These are phyloP conservation scores for Pseudogymnoascus sp. DNA, from an alignment of 2,329 filamentous ascomycete species.

Conservation along the genomic window DNA sequence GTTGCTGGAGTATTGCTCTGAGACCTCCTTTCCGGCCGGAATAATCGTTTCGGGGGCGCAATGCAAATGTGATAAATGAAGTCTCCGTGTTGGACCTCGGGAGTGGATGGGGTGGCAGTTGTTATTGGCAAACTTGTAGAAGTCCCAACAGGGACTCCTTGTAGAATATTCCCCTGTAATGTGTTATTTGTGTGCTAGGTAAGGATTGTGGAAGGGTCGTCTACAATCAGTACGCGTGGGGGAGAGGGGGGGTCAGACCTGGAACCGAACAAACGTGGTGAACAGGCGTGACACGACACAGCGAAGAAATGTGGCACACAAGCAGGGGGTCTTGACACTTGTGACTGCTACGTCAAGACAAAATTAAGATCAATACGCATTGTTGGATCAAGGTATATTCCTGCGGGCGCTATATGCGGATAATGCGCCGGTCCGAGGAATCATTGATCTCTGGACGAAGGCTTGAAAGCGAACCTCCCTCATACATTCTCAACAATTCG, in stretches of 20 bases:
- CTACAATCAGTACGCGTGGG: neutral
- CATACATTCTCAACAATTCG: neutral
- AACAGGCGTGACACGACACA: neutral
- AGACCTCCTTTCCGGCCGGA: neutral
- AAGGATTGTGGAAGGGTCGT: neutral
- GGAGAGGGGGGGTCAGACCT: neutral
- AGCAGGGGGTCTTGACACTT: neutral
- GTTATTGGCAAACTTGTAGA: neutral
- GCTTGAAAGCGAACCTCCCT: neutral
- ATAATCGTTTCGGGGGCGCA: neutral
- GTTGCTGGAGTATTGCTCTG: neutral
- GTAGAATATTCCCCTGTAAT: neutral
- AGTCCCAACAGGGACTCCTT: neutral
- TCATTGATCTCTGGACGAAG: neutral
- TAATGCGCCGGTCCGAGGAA: neutral
- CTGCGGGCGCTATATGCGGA: neutral
- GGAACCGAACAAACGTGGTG: conserved; percentile 3
- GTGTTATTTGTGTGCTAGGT: neutral
- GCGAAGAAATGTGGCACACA: neutral
- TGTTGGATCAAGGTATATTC: neutral
- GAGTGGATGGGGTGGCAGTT: neutral
- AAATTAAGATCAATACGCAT: neutral
- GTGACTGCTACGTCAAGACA: neutral
- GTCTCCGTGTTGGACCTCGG: neutral
- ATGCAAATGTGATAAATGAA: neutral